A percentile compares a stretch with the other conserved stretches of the same genome.
phyloP scores from a whole-genome alignment of 768 basidiomycete species.

The Boletus bicolor region DNA sequence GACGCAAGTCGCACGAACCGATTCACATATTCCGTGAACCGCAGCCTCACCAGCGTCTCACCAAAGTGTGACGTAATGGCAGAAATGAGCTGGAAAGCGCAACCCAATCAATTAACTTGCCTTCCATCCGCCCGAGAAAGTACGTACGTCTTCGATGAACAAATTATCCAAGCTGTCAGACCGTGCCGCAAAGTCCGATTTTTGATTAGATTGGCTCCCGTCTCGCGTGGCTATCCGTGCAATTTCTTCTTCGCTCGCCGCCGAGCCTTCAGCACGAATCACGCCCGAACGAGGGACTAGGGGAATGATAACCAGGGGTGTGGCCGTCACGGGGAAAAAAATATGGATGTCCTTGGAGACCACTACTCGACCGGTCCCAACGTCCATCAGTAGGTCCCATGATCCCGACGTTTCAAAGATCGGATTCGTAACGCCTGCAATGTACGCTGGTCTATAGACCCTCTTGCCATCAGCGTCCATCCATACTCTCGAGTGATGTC shows the following conservation, averaged over 20 bases:
- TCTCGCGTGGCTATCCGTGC: slow-evolving; percentile 45
- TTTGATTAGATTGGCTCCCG: slow-evolving; percentile 52
- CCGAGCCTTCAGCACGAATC: slow-evolving; percentile 61
- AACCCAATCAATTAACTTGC: background rate
- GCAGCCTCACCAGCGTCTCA: slow-evolving; percentile 80
- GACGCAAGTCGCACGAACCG: slow-evolving; percentile 90
- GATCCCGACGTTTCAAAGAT: slow-evolving; percentile 84
- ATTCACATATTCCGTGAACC: slow-evolving; percentile 84
- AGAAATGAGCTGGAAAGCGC: slow-evolving; percentile 53
- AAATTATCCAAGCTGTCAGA: slow-evolving; percentile 68
- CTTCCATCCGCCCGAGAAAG: background rate
- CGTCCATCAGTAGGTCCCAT: slow-evolving; percentile 95
- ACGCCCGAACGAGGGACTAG: slow-evolving; percentile 56
- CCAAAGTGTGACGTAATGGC: slow-evolving; percentile 93
- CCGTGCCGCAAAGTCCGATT: slow-evolving; percentile 54
- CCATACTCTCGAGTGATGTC: background rate
- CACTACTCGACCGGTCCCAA: slow-evolving; percentile 80
- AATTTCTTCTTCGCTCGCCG: slow-evolving; percentile 68
- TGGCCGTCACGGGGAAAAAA: slow-evolving; percentile 47
- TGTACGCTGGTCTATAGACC: slow-evolving; percentile 74
- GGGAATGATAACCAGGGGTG: slow-evolving; percentile 40
- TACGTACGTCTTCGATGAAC: slow-evolving; percentile 90
- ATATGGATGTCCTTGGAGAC: slow-evolving; percentile 81
- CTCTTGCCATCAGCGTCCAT: slow-evolving; percentile 6
- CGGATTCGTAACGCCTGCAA: slow-evolving; percentile 96